Evolutionary conservation across 768 basidiomycete genomes (phyloP).

Genomic region (Lentinula sp.): DNA sequence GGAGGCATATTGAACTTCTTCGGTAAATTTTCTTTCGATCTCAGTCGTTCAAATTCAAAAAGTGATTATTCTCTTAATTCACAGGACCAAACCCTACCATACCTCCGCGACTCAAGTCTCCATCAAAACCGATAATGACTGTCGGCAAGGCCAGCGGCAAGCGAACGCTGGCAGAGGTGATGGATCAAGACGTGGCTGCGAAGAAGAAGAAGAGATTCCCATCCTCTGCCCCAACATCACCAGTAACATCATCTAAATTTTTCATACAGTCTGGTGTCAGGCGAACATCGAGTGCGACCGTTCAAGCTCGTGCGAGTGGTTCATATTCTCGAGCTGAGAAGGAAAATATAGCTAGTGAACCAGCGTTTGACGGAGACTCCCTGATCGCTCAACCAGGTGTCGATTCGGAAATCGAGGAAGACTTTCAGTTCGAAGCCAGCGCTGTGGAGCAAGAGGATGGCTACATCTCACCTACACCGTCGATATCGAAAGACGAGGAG

Average conservation of each 20-base stretch:
- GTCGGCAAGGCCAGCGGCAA: slow-evolving; percentile 68
- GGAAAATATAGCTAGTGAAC: slow-evolving; percentile 10
- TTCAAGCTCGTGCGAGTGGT: slow-evolving; percentile 5
- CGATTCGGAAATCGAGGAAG: slow-evolving; percentile 30
- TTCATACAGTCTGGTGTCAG: slow-evolving; percentile 16
- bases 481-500: slow-evolving; percentile 50
- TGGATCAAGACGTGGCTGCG: slow-evolving; percentile 55
- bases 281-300: slow-evolving; percentile 9
- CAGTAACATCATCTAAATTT: slow-evolving; percentile 31
- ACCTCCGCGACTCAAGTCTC: slow-evolving; percentile 20
- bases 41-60: background rate
- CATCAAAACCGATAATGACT: slow-evolving; percentile 16
- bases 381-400: slow-evolving; percentile 32
- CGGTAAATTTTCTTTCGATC: slow-evolving; percentile 36
- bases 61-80: background rate
- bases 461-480: slow-evolving; percentile 68
- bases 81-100: slow-evolving; percentile 38
- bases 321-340: slow-evolving; percentile 1
- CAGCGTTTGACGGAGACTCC: slow-evolving; percentile 14
- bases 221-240: slow-evolving; percentile 6
- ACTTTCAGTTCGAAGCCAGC: slow-evolving; percentile 37
- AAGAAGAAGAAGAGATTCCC: slow-evolving; percentile 39
- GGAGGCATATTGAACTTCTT: slow-evolving; percentile 58
- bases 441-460: slow-evolving; percentile 72
- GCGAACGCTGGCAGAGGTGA: slow-evolving; percentile 62